Evolutionary conservation across 768 basidiomycete genomes (phyloP), one percentile per base, ranked within the genome.

Genomic region (Leccinum variicolor): DNA sequence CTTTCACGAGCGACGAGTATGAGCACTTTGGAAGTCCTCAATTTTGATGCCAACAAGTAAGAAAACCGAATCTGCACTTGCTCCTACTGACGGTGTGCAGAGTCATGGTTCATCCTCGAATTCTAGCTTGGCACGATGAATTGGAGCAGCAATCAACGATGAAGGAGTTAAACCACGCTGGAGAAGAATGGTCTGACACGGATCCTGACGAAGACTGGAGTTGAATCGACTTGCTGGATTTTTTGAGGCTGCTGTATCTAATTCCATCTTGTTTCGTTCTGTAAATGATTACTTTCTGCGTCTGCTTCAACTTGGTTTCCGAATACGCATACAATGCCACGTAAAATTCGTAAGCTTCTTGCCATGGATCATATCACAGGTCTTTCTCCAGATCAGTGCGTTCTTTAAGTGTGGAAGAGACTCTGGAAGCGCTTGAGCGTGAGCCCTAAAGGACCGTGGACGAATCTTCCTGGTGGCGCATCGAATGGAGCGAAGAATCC

Each of bases 1-100:
- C 79, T 89, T 43, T 90, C 89, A 13, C 82, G 89, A 14, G 89
- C 88, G 14, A 89, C 84, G 1, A 80, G 72, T n/a, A 79, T 88
- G 78, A 79, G 80, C 23, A 75, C 78, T 3, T 75, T 91, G 15
- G 81, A 91, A 66, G 83, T 91, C 8, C 71, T 82, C 19, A 82
- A 82, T 62, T 91, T 90, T 65, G 71, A 84, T 61, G 70, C 81
- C 0, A 66, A 70, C 34, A 90, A 82, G 87, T 86, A 63, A 45
- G 83, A 54, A 33, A 47, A 41, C 17, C 19, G 23, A 52, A 28
- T 36, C 15, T 31, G 7, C 5, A 43, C 17, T 19, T 11, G n/a
- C 10, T n/a, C 56, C 19, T 21, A 34, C 46, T 25, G 34, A 54
- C 52, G 17, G 61, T 50, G 15, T 17, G 10, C 64, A 89, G 88